phyloP scores from a whole-genome alignment of 2,329 filamentous ascomycete species.

The Escovopsis sp. region DNA sequence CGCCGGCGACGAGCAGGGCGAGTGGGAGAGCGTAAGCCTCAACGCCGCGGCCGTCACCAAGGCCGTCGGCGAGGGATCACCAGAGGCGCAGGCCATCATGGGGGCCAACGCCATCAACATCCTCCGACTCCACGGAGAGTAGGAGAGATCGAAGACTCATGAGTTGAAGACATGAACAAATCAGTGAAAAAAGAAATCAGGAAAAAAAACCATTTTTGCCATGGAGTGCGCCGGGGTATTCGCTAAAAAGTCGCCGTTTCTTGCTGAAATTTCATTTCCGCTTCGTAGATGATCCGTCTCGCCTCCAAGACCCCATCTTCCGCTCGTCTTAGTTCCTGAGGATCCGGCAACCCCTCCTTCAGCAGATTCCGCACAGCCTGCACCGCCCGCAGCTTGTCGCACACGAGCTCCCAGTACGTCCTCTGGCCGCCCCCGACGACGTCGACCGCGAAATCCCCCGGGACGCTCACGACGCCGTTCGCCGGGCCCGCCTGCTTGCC shows the following conservation, averaged over 20 bases:
- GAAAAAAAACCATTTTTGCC: not conserved
- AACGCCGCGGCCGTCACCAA: conserved; percentile 36
- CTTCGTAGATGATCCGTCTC: conserved; percentile 21
- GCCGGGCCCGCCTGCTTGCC: conserved; percentile 12
- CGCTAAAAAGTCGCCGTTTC: conserved; percentile 10
- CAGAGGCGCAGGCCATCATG: conserved; percentile 36
- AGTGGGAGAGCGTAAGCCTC: conserved; percentile 53
- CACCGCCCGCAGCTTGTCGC: conserved; percentile 25
- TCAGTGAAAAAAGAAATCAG: not conserved
- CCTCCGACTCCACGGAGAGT: conserved; percentile 20
- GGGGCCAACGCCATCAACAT: conserved; percentile 43
- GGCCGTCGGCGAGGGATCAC: conserved; percentile 30
- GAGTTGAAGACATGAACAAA: too few relatives aligned
- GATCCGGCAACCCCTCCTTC: conserved; percentile 10
- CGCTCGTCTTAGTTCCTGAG: conserved; percentile 14
- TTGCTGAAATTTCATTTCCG: conserved; percentile 21
- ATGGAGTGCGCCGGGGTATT: not conserved
- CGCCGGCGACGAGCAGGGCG: conserved; percentile 40
- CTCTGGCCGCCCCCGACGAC: conserved; percentile 15
- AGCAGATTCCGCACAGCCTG: conserved; percentile 20
- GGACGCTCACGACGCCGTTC: conserved; percentile 20
- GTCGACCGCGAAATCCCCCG: conserved; percentile 19
- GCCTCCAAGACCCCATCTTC: conserved; percentile 15
- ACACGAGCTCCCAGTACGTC: conserved; percentile 25
- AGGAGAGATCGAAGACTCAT: too few relatives aligned